Evolutionary conservation across 208 protist genomes (phyloP).

Genomic region (Leishmania turanica): DNA sequence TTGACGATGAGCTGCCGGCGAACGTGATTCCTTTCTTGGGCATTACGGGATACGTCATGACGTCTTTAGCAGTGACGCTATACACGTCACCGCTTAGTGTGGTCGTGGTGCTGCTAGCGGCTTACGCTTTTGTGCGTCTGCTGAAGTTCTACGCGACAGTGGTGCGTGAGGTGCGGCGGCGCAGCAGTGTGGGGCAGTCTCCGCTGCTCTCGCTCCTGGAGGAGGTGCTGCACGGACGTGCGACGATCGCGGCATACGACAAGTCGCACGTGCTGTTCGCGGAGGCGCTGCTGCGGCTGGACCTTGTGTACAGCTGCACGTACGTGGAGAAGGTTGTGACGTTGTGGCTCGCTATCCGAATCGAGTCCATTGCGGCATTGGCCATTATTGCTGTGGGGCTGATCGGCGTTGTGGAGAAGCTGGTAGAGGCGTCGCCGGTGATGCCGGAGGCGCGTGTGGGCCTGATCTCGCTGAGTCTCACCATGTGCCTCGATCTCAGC

Average conservation of each 20-base stretch:
- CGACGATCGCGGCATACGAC: slow-evolving; percentile 85
- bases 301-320: slow-evolving; percentile 46
- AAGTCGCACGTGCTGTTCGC: slow-evolving; percentile 33
- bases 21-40: slow-evolving; percentile 36
- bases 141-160: slow-evolving; percentile 85
- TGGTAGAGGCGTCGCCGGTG: slow-evolving; percentile 11
- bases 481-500: slow-evolving; percentile 59
- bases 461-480: slow-evolving; percentile 75
- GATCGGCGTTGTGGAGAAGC: slow-evolving; percentile 53
- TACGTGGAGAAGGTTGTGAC: slow-evolving; percentile 58
- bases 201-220: slow-evolving; percentile 93
- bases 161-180: slow-evolving; percentile 88
- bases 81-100: slow-evolving; percentile 27
- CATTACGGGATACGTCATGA: slow-evolving; percentile 17
- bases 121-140: slow-evolving; percentile 69
- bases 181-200: slow-evolving; percentile 84
- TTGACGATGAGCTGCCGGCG: slow-evolving; percentile 78
- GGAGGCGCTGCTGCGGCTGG: slow-evolving; percentile 40
- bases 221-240: slow-evolving; percentile 87
- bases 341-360: slow-evolving; percentile 87
- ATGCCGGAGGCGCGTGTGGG: slow-evolving; percentile 37
- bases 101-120: slow-evolving; percentile 42
- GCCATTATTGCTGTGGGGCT: slow-evolving; percentile 36
- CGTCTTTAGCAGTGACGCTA: slow-evolving; percentile 25
- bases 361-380: slow-evolving; percentile 83